Percentiles rank a stretch among this genome's conserved stretches.
phyloP scores from a whole-genome alignment of 2,329 filamentous ascomycete genomes.

The Colletotrichum paranaense region DNA sequence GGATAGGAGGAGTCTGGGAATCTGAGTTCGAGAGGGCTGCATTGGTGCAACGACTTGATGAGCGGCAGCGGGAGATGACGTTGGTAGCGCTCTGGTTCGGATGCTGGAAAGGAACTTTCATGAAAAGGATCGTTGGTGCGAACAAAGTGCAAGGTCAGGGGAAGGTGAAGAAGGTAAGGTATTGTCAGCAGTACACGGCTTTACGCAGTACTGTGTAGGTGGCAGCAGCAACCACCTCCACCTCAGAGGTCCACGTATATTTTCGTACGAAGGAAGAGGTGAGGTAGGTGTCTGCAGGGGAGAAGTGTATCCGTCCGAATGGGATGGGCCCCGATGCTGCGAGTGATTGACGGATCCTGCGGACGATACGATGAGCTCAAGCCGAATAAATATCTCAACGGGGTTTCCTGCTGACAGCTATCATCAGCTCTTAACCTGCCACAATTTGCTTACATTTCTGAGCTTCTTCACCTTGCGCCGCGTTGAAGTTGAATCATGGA shows the following conservation, averaged over 20 bases:
- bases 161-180: not conserved
- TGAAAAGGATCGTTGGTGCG: conserved; percentile 10
- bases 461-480: conserved; percentile 1
- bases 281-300: not conserved
- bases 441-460: not conserved
- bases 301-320: too few relatives aligned
- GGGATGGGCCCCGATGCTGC: not conserved
- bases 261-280: not conserved
- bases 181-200: not conserved
- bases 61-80: conserved; percentile 19
- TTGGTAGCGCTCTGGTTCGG: conserved; percentile 24
- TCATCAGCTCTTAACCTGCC: not conserved
- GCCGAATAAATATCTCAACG: too few relatives aligned
- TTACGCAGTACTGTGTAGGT: not conserved
- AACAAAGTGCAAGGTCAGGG: conserved; percentile 24
- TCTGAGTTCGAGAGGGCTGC: not conserved
- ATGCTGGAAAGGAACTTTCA: conserved; percentile 23
- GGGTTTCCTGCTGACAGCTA: too few relatives aligned
- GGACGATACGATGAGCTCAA: too few relatives aligned
- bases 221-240: not conserved
- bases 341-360: not conserved
- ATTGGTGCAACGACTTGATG: conserved; percentile 12
- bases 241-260: not conserved
- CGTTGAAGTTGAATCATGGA: not conserved
- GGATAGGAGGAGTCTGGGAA: not conserved